phyloP scores from a whole-genome alignment of 148 eudicot species.

The Vaccinium darrowii region DNA sequence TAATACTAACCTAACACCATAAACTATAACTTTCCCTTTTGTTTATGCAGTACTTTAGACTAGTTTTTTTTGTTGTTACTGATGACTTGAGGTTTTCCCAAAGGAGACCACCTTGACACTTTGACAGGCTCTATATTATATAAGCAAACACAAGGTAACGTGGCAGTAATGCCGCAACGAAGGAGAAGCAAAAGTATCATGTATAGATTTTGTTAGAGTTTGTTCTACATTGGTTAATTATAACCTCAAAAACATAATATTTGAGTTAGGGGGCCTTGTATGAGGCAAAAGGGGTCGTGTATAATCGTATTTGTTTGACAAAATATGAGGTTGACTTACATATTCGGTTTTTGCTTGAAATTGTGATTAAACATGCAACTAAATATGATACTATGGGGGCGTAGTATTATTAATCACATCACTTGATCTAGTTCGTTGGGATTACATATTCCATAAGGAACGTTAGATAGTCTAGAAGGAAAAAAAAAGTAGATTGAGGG shows the following conservation, averaged over 20 bases:
- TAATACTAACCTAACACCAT: not conserved
- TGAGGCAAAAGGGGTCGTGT: too few relatives aligned
- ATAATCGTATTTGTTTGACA: not conserved
- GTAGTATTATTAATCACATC: not conserved
- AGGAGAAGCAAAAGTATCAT: not conserved
- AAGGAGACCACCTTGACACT: not conserved
- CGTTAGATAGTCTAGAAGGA: not conserved
- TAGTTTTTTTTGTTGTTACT: not conserved
- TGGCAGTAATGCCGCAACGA: not conserved
- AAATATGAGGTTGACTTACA: not conserved
- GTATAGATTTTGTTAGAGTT: too few relatives aligned
- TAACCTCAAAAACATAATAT: too few relatives aligned
- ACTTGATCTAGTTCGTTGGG: not conserved
- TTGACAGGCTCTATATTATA: not conserved
- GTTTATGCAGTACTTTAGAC: not conserved
- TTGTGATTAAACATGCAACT: not conserved
- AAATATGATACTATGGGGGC: not conserved
- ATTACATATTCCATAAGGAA: too few relatives aligned
- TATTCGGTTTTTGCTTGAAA: not conserved
- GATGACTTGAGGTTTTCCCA: not conserved
- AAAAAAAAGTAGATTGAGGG: not conserved
- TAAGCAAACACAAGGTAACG: not conserved
- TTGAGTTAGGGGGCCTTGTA: too few relatives aligned
- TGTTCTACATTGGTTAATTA: too few relatives aligned
- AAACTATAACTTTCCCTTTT: not conserved